These are phyloP conservation scores for Sclerotiophoma versabilis DNA, from an alignment of 2,329 filamentous ascomycete species.

Conservation along the genomic window DNA sequence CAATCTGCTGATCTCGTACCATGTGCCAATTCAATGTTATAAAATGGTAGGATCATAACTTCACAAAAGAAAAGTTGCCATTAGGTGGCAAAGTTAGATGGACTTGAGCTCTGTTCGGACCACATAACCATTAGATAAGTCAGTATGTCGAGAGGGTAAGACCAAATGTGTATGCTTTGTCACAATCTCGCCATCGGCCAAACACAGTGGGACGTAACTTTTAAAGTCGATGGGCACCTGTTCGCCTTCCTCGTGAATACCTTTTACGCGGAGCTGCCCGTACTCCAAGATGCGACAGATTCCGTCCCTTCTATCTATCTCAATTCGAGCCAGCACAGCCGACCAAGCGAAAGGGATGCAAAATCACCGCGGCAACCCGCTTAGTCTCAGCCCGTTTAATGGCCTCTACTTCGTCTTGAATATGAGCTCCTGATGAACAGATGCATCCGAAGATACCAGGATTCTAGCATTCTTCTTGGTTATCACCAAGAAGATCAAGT, in stretches of 20 bases:
- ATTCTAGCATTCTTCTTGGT: constrained; percentile 20
- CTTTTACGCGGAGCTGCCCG: constrained; percentile 13
- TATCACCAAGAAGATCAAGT: constrained; percentile 19
- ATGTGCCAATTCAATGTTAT: constrained; percentile 48
- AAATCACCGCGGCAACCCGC: constrained; percentile 25
- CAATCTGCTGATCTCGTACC: constrained; percentile 38
- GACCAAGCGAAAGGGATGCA: constrained; percentile 30
- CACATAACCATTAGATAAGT: constrained; percentile 45
- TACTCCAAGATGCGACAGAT: constrained; percentile 7
- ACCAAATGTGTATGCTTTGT: no score
- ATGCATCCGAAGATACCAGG: constrained; percentile 23
- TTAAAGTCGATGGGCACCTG: constrained; percentile 19
- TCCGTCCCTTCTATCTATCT: constrained; percentile 16
- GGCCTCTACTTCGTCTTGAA: constrained; percentile 30
- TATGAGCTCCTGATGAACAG: constrained; percentile 25
- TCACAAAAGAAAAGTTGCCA: no score
- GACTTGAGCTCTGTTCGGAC: no score
- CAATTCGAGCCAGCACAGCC: constrained; percentile 26
- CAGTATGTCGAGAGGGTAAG: constrained; percentile 45
- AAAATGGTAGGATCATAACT: constrained; percentile 49
- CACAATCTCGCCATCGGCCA: constrained; percentile 25
- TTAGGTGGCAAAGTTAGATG: no score
- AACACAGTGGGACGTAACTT: constrained; percentile 17
- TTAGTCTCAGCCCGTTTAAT: constrained; percentile 23
- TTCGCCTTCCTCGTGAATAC: constrained; percentile 17